These are phyloP conservation scores for Kalmanozyma brasiliensis DNA, from an alignment of 1,284 basidiomycete species.

Conservation along the genomic window DNA sequence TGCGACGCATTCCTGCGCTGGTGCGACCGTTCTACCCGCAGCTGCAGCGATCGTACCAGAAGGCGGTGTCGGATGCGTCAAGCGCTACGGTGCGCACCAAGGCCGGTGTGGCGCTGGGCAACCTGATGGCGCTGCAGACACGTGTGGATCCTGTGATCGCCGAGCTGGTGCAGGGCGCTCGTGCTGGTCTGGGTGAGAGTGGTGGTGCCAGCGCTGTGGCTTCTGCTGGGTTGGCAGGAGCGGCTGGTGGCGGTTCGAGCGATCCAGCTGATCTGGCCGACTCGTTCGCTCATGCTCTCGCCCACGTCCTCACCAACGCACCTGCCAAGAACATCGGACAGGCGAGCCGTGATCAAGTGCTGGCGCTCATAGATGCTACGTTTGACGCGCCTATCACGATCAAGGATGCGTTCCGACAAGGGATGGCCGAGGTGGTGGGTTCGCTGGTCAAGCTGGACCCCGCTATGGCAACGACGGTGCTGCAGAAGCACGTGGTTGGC, in stretches of 20 bases:
- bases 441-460: constrained; percentile 74
- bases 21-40: constrained; percentile 99
- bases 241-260: constrained; percentile 19
- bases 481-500: constrained; percentile 32
- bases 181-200: constrained; percentile 72
- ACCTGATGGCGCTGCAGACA: constrained; percentile 79
- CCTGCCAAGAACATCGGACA: constrained; percentile 79
- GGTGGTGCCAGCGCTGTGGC: constrained; percentile 6
- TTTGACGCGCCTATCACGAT: constrained; percentile 71
- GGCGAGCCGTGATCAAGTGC: constrained; percentile 77
- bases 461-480: constrained; percentile 15
- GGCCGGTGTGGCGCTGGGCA: constrained; percentile 85
- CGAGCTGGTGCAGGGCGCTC: constrained; percentile 75
- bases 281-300: constrained; percentile 80
- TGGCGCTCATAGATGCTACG: constrained; percentile 81
- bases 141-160: constrained; percentile 79
- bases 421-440: constrained; percentile 76
- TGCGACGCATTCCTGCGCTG: constrained; percentile 78
- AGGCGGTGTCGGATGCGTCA: constrained; percentile 84
- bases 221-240: constrained; percentile 25
- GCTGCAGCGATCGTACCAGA: constrained; percentile 94
- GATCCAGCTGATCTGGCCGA: constrained; percentile 69
- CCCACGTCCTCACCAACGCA: constrained; percentile 78
- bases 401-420: constrained; percentile 74
- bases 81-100: constrained; percentile 82